These are phyloP conservation scores for Colletotrichum echinochloae DNA, from an alignment of 2,329 filamentous ascomycete genomes.

Conservation along the genomic window DNA sequence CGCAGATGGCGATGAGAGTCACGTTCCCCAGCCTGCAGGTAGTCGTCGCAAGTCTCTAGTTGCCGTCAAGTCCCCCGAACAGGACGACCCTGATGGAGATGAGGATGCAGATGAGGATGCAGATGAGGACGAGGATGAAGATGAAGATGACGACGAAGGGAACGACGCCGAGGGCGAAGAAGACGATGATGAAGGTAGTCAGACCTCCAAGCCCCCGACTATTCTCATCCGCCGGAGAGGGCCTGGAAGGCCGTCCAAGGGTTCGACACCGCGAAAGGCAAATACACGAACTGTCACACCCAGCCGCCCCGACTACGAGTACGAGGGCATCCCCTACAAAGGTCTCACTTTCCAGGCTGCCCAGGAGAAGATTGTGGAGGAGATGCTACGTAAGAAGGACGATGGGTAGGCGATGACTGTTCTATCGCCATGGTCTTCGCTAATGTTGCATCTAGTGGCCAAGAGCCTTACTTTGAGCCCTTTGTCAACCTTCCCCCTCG, in stretches of 20 bases:
- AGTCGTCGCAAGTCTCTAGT: constrained; percentile 34
- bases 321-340: constrained; percentile 71
- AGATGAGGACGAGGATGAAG: constrained; percentile 44
- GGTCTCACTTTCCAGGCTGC: constrained; percentile 85
- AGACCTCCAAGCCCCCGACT: constrained; percentile 46
- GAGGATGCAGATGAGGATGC: constrained; percentile 45
- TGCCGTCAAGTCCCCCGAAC: constrained; percentile 42
- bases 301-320: constrained; percentile 63
- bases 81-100: constrained; percentile 47
- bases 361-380: constrained; percentile 85
- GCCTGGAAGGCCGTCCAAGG: constrained; percentile 52
- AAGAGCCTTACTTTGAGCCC: constrained; percentile 76
- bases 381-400: constrained; percentile 77
- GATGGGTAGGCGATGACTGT: constrained; percentile 64
- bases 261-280: constrained; percentile 47
- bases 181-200: constrained; percentile 48
- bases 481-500: constrained; percentile 84
- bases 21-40: constrained; percentile 40
- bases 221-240: constrained; percentile 55
- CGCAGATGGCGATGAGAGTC: constrained; percentile 35
- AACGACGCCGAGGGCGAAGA: constrained; percentile 49
- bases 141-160: constrained; percentile 46
- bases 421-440: constrained; percentile 14
- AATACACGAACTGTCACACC: constrained; percentile 50
- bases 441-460: constrained; percentile 62